phyloP scores from a whole-genome alignment of 2,329 filamentous ascomycete genomes.

The Ceratocystis eucalypticola region DNA sequence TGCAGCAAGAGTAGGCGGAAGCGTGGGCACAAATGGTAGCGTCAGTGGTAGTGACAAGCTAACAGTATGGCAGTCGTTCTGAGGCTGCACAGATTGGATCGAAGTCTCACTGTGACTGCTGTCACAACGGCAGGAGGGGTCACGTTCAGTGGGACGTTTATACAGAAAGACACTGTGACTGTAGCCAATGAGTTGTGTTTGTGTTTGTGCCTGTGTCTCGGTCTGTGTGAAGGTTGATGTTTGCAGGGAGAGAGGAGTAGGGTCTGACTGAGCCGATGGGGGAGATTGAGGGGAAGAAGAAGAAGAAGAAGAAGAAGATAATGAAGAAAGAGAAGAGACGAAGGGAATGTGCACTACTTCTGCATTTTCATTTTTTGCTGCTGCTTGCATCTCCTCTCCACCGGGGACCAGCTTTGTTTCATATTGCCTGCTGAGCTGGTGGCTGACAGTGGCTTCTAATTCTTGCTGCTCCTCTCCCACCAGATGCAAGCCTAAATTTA shows the following conservation, averaged over 20 bases:
- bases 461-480: neutral
- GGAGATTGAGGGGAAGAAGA: neutral
- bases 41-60: neutral
- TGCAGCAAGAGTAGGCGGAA: neutral
- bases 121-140: conserved; percentile 4
- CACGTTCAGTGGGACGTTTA: neutral
- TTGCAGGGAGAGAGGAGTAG: neutral
- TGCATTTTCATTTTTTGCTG: neutral
- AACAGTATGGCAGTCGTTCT: neutral
- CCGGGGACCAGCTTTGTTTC: conserved; percentile 5
- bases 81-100: conserved; percentile 6
- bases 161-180: neutral
- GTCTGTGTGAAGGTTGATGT: conserved; percentile 2
- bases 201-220: conserved; percentile 14
- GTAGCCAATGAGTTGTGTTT: conserved; percentile 2
- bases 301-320: neutral
- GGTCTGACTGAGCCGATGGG: neutral
- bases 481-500: neutral
- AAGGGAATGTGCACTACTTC: neutral
- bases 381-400: neutral
- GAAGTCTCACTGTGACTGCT: conserved; percentile 7
- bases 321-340: neutral
- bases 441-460: conserved; percentile 1
- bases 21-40: neutral
- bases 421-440: neutral